Base-by-base conservation (phyloP, 2,329 filamentous ascomycete species). In the Penicillium glabrum region DNA sequence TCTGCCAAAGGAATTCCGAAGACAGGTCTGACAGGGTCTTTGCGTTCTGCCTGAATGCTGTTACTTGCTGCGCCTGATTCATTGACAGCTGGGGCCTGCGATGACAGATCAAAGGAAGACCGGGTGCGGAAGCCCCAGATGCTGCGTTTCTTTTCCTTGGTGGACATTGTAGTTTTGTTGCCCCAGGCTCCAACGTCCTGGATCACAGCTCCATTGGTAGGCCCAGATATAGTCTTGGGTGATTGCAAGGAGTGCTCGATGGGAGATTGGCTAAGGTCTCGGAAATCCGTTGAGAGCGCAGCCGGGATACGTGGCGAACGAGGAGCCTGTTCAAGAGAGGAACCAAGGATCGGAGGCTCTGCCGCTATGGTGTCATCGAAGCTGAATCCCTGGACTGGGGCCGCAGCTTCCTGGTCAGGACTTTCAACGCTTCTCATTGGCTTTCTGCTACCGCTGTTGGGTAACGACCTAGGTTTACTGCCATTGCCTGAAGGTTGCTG, bases 1-100 rank as follows among this genome's bases (percentile, higher is more conserved):
- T 98, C 93, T 9, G 86, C 86, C 51, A 99, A 78, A 5, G 91
- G 86, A 31, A 90, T 89, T 2, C 95, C 95, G 72, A 99, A 99
- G 3, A 91, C 90, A 55, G 89, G 85, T 37, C 87, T 83, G 14
- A 87, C 76, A 0, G 86, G 81, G 16, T 85, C 84, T 58, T 78
- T 82, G 53, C 71, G 67, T 63, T 73, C 78, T 31, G 76, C 76
- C 21, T 75, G 77, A 14, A 73, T 77, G 50, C 76, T 78, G 54
- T 78, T 81, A 26, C 80, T 82, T 14, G 84, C 69, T 4, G 81
- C 77, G 47, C 66, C 62, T 19, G 62, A 57, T 19, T 75, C 74
- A 53, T 69, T 63, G 26, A 55, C 63, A 57, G 71, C 59, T 56
- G 72, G 66, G 57, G 72, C 59, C 56, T 72, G 66, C 24, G 76